Evolutionary conservation across 768 basidiomycete species (phyloP), one percentile per base, ranked within the genome.

Genomic region (Leccinum pellstonianum): DNA sequence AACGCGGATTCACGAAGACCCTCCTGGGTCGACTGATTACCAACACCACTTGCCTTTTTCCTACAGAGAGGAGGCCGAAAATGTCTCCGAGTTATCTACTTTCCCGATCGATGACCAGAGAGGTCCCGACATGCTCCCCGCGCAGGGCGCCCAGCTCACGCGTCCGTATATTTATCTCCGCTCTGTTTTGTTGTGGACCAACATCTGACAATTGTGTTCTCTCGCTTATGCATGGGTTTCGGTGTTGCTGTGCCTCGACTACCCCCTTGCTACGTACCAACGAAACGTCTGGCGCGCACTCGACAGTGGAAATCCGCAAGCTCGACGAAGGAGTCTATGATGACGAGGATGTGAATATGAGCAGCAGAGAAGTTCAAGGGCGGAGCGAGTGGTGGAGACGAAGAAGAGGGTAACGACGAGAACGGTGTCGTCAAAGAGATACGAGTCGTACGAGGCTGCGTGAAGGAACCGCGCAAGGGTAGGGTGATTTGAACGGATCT

Each of bases 31-130:
- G 25, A 52, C 21, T n/a, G 55, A 57, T 51, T 47, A 23, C 23
- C 41, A 17, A 56, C 10, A 3, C 31, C n/a, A 0, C 23, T 37
- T 23, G 6, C 37, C 27, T 51, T 17, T 27, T 17, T 29, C 15
- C 11, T 51, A 60, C 63, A 91, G 89, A 71, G 88, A 91, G 69
- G 91, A 90, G 69, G 81, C 90, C 1, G 91, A 93, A 76, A 87
- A 85, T 60, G 87, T 84, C 3, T 84, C 90, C 3, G 91, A 93
- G 70, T 77, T 93, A 60, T 58, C 73, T 37, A 55, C 75, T 3
- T 62, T 70, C 15, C 74, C 77, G 37, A 65, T 72, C 7, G 76
- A 77, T 54, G 77, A 70, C 47, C 75, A 68, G 21, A 64, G 73
- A 33, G 80, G 80, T 8, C 72, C 77, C 9, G 84, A 87, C 68